These are phyloP conservation scores for Wickerhamiella occidentalis DNA, from an alignment of 805 yeast genomes.

Conservation along the genomic window DNA sequence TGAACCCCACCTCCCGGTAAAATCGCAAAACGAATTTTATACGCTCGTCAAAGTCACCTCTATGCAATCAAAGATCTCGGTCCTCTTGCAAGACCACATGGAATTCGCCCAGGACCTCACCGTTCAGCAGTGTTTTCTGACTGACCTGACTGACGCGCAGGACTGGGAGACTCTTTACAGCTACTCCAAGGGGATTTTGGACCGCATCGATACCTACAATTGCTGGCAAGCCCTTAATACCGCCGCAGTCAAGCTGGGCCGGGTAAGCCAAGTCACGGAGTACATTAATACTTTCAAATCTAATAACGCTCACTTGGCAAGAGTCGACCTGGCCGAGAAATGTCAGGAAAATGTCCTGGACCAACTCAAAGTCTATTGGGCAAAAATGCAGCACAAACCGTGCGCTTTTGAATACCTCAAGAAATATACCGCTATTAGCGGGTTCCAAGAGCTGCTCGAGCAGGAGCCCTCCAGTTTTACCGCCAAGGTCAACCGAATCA, in stretches of 20 bases:
- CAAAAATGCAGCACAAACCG: conserved; percentile 39
- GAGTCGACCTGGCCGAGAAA: conserved; percentile 34
- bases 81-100: conserved; percentile 14
- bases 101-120: conserved; percentile 27
- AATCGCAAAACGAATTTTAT: conserved; percentile 52
- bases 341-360: conserved; percentile 1
- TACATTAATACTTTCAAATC: conserved; percentile 30
- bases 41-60: conserved; percentile 43
- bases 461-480: conserved; percentile 18
- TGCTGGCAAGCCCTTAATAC: conserved; percentile 51
- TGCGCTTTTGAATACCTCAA: conserved; percentile 56
- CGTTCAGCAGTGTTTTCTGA: conserved; percentile 46
- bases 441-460: conserved; percentile 20
- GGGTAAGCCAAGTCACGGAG: conserved; percentile 27
- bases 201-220: conserved; percentile 59
- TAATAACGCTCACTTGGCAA: conserved; percentile 47
- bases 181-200: conserved; percentile 34
- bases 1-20: conserved; percentile 39
- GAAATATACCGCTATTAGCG: conserved; percentile 22
- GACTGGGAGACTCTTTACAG: conserved; percentile 36
- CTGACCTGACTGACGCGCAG: conserved; percentile 33
- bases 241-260: conserved; percentile 32
- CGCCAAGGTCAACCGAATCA: conserved; percentile 34
- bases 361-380: conserved; percentile 33
- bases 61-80: conserved; percentile 29